phyloP scores from a whole-genome alignment of 2,329 filamentous ascomycete genomes.

The Fusarium newnesense region DNA sequence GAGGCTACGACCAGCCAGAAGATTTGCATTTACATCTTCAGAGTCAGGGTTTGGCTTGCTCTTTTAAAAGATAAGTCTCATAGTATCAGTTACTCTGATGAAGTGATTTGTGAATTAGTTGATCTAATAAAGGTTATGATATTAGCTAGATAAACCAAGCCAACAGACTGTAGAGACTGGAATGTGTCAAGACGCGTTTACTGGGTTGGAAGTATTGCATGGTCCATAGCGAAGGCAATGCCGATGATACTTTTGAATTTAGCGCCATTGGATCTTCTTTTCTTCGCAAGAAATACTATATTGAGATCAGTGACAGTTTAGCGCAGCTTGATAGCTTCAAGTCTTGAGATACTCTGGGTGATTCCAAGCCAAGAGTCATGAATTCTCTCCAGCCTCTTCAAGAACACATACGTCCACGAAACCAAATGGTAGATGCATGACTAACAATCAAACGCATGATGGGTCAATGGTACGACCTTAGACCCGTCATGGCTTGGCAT shows the following conservation, averaged over 20 bases:
- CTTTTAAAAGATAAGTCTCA: too few relatives aligned
- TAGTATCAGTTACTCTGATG: background rate
- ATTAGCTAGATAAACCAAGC: too few relatives aligned
- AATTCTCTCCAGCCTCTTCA: constrained; percentile 50
- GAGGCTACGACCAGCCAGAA: too few relatives aligned
- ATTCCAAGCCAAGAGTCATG: background rate
- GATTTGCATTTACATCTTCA: too few relatives aligned
- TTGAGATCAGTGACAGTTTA: fast-evolving
- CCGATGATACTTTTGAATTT: background rate
- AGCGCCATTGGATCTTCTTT: fast-evolving
- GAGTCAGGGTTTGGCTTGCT: too few relatives aligned
- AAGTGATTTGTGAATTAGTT: too few relatives aligned
- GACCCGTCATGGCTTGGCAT: constrained; percentile 5
- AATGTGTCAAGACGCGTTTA: background rate
- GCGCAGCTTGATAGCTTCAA: fast-evolving
- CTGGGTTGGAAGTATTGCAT: background rate
- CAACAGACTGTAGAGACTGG: background rate
- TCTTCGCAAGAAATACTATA: fast-evolving
- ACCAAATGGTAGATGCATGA: background rate
- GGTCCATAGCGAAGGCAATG: fast-evolving
- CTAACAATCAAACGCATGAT: background rate
- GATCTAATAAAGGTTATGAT: fast-evolving
- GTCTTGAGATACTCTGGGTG: background rate
- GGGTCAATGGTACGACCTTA: constrained; percentile 15
- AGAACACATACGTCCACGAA: background rate